phyloP scores from a whole-genome alignment of 352 stramenopile species.

The Phytophthora colocasiae region DNA sequence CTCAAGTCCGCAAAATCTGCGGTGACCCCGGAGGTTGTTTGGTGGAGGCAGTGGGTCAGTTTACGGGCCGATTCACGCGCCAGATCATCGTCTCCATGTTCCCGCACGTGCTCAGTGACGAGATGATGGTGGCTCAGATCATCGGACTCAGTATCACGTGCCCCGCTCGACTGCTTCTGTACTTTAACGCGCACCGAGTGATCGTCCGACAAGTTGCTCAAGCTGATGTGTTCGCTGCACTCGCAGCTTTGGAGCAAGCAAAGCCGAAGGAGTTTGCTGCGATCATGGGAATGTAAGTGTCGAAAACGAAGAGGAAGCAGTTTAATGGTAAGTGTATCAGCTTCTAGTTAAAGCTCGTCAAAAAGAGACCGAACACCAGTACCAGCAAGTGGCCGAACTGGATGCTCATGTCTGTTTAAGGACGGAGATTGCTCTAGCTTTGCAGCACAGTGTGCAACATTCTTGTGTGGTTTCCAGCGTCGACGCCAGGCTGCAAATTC shows the following conservation, averaged over 20 bases:
- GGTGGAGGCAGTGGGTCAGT: slow-evolving; percentile 31
- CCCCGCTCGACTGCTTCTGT: slow-evolving; percentile 20
- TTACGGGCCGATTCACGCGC: slow-evolving; percentile 33
- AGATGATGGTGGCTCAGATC: slow-evolving; percentile 34
- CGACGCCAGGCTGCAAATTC: slow-evolving; percentile 58
- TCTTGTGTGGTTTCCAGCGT: slow-evolving; percentile 61
- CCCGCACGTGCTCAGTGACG: slow-evolving; percentile 29
- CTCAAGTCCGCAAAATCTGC: slow-evolving; percentile 24
- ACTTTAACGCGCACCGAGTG: slow-evolving; percentile 25
- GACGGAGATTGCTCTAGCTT: slow-evolving; percentile 41
- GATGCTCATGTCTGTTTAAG: neutral
- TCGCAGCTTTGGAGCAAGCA: slow-evolving; percentile 23
- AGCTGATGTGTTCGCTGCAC: slow-evolving; percentile 22
- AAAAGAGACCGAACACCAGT: slow-evolving; percentile 38
- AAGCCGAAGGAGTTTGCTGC: slow-evolving; percentile 29
- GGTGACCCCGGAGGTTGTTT: slow-evolving; percentile 20
- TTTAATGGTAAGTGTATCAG: neutral
- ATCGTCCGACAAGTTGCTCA: slow-evolving; percentile 25
- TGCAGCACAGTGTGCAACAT: slow-evolving; percentile 37
- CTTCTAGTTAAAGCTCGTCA: slow-evolving; percentile 29
- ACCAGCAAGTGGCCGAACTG: neutral
- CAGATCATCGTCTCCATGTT: slow-evolving; percentile 40
- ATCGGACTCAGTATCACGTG: slow-evolving; percentile 33
- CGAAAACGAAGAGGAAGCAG: neutral
- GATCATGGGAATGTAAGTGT: slow-evolving; percentile 19